phyloP scores from a whole-genome alignment of 768 basidiomycete genomes.

The Rhodotorula paludigena region DNA sequence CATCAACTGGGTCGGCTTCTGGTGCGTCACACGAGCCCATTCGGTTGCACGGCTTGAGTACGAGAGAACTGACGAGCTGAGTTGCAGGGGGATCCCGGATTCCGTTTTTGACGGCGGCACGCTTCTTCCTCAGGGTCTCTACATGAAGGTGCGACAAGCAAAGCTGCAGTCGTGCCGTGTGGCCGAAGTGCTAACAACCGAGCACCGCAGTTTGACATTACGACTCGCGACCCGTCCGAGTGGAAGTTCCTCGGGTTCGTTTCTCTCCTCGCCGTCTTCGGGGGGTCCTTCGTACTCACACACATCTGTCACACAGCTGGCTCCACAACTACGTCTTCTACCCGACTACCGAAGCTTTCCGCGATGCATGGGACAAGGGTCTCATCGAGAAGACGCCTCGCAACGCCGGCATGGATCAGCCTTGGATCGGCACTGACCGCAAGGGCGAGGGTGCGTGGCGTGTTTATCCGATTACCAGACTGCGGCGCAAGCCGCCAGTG shows the following conservation, averaged over 20 bases:
- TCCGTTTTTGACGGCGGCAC: slow-evolving; percentile 41
- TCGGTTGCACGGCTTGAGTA: too few relatives aligned
- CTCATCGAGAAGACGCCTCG: slow-evolving; percentile 35
- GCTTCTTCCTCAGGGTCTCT: slow-evolving; percentile 41
- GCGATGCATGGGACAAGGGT: slow-evolving; percentile 38
- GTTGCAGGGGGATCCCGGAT: slow-evolving; percentile 14
- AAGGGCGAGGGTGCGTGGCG: slow-evolving; percentile 15
- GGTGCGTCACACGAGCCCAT: slow-evolving; percentile 26
- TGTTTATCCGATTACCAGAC: neutral
- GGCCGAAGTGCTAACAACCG: too few relatives aligned
- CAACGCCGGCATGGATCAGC: slow-evolving; percentile 31
- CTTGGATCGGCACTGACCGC: slow-evolving; percentile 41
- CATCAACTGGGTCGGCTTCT: slow-evolving; percentile 40
- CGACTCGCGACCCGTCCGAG: slow-evolving; percentile 41
- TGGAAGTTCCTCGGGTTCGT: slow-evolving; percentile 40
- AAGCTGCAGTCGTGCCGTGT: neutral
- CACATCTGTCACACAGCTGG: slow-evolving; percentile 3
- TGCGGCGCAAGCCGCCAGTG: too few relatives aligned
- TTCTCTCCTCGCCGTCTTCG: neutral
- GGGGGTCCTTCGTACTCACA: neutral
- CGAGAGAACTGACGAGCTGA: neutral
- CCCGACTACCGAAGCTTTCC: slow-evolving; percentile 41
- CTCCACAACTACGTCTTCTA: slow-evolving; percentile 42
- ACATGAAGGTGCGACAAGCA: slow-evolving; percentile 41
- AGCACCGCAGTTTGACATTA: slow-evolving; percentile 26